Evolutionary conservation across 2,329 filamentous ascomycete genomes (phyloP), one percentile per base, ranked within the genome.

Genomic region (Hymenoscyphus repandus): DNA sequence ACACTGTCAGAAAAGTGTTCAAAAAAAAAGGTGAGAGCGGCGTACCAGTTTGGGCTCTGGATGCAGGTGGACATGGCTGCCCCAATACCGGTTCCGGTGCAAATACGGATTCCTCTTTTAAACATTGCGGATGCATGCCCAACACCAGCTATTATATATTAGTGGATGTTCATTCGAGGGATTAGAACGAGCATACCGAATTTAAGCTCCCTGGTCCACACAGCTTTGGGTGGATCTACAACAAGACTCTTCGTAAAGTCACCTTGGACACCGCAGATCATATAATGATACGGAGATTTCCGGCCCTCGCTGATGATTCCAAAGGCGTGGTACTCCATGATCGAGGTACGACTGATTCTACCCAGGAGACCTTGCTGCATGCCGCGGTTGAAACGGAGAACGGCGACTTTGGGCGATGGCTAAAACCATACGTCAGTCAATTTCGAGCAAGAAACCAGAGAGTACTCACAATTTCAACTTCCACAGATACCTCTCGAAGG

Each of bases 251-350:
- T 66, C 1, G 69, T 72, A 54, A 71, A 72, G 55, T 71, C 69
- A 20, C 69, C 69, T 55, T 72, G 69, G 11, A 72, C 69, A 47
- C 69, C 69, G 52, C 69, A 72, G 37, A 71, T 70, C 68, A 72
- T 70, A 58, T 71, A 72, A 57, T 72, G 69, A 55, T 57, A 64
- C 1, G 38, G 39, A 12, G 69, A 65, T 33, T 68, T 66, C 6
- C 61, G 63, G 18, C 69, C 68, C 56, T 70, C 68, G 58, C 68
- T 70, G 56, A 72, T 70, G 52, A 70, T 70, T 9, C 69, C 69
- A 49, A 72, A 71, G 9, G 69, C 69, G 44, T 72, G 69, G 57
- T 71, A 72, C 54, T 72, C 69, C 69, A 72, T 71, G 46, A 72
- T 63, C 4, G 69, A 71, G 3, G 68, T 70, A 37, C 69, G 68